These are phyloP conservation scores for Gymnopus androsaceus DNA, from an alignment of 1,284 basidiomycete genomes.

Conservation along the genomic window DNA sequence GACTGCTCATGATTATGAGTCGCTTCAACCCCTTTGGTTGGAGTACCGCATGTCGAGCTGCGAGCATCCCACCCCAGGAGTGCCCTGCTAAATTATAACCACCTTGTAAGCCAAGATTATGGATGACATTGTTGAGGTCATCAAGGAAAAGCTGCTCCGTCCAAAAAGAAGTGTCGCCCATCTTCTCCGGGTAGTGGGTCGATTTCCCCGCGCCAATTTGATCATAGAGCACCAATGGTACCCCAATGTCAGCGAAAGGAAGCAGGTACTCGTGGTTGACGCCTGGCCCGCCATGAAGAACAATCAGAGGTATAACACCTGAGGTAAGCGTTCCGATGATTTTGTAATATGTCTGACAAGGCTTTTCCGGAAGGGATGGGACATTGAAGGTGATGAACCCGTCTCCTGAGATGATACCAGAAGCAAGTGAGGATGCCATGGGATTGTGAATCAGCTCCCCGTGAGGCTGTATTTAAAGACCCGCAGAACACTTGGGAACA, in stretches of 20 bases:
- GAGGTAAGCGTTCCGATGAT: not conserved
- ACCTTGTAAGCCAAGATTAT: conserved; percentile 37
- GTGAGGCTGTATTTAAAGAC: no score
- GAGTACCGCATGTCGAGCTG: conserved; percentile 22
- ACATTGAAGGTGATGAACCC: not conserved
- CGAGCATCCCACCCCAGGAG: conserved; percentile 57
- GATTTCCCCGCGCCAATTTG: conserved; percentile 52
- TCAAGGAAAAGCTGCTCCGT: conserved; percentile 44
- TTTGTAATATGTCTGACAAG: conserved; percentile 12
- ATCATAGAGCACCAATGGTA: conserved; percentile 52
- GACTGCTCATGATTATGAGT: conserved; percentile 41
- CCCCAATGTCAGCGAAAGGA: conserved; percentile 34
- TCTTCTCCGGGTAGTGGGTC: conserved; percentile 46
- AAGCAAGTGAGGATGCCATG: no score
- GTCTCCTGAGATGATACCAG: no score
- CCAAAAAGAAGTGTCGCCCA: conserved; percentile 39
- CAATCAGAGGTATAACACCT: conserved; percentile 37
- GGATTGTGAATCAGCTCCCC: no score
- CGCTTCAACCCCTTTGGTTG: conserved; percentile 44
- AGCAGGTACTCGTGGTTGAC: conserved; percentile 39
- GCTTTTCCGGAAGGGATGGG: conserved; percentile 3
- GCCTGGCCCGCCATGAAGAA: conserved; percentile 52
- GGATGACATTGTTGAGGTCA: conserved; percentile 47
- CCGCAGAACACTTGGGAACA: no score
- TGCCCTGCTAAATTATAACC: conserved; percentile 46